Percentiles rank a stretch among this genome's conserved stretches.
Evolutionary conservation across 371 early-diverging fungal genomes (phyloP).

Genomic region (Mycotypha africana): DNA sequence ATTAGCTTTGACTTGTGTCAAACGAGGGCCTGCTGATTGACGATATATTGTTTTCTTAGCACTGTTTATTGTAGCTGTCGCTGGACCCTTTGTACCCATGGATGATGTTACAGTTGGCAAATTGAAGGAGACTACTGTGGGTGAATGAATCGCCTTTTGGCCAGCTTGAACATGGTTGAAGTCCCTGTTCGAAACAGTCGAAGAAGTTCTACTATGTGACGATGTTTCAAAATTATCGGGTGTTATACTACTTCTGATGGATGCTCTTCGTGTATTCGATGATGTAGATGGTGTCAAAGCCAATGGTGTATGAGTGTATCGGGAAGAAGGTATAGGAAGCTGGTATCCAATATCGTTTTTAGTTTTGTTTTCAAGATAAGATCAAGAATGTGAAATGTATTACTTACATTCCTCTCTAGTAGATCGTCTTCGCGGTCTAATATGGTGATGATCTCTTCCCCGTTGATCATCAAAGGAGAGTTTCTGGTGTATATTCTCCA

Average conservation of each 20-base stretch:
- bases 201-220: too few relatives aligned
- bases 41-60: slow-evolving; percentile 15
- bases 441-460: slow-evolving; percentile 21
- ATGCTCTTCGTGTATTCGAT: slow-evolving; percentile 6
- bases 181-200: too few relatives aligned
- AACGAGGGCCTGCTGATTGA: slow-evolving; percentile 21
- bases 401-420: slow-evolving; percentile 21
- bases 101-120: not conserved
- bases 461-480: slow-evolving; percentile 20
- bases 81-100: too few relatives aligned
- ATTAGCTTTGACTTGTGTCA: slow-evolving; percentile 18
- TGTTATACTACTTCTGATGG: too few relatives aligned
- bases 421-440: slow-evolving; percentile 25
- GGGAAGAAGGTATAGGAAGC: slow-evolving; percentile 20
- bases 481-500: slow-evolving; percentile 24
- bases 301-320: slow-evolving; percentile 7
- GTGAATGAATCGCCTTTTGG: too few relatives aligned
- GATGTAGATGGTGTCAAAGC: slow-evolving; percentile 13
- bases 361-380: too few relatives aligned
- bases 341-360: not conserved
- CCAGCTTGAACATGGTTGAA: too few relatives aligned
- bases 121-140: too few relatives aligned
- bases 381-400: too few relatives aligned
- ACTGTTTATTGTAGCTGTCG: too few relatives aligned
- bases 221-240: slow-evolving; percentile 2